Conservation (phyloP, 2,329 filamentous ascomycete species). For the Diaporthe velutina region DNA sequence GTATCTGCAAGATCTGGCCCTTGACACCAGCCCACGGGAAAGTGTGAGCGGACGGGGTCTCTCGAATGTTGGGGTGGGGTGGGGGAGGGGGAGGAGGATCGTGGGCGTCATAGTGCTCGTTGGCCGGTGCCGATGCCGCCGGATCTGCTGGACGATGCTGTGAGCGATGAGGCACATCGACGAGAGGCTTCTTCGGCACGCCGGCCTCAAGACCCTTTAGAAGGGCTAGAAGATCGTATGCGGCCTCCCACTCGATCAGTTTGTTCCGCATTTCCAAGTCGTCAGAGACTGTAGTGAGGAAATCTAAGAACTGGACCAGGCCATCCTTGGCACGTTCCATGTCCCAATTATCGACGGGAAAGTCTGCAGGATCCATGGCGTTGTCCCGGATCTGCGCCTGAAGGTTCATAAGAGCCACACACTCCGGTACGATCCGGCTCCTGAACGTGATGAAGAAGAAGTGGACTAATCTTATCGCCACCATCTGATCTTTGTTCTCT, state of each 20-base stretch:
- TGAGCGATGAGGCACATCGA: constrained; percentile 59
- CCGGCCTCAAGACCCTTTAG: constrained; percentile 89
- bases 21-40: constrained; percentile 84
- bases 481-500: constrained; percentile 66
- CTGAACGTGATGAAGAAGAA: constrained; percentile 95
- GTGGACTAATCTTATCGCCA: constrained; percentile 77
- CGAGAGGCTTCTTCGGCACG: constrained; percentile 84
- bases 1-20: constrained; percentile 90
- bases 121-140: constrained; percentile 50
- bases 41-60: constrained; percentile 62
- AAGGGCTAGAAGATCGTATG: constrained; percentile 88
- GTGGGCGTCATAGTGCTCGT: constrained; percentile 48
- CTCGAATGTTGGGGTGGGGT: constrained; percentile 68
- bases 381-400: constrained; percentile 90
- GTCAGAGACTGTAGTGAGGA: constrained; percentile 90
- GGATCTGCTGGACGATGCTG: constrained; percentile 45
- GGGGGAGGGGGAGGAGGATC: constrained; percentile 57
- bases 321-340: constrained; percentile 98
- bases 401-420: constrained; percentile 91
- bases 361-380: constrained; percentile 83
- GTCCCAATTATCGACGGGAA: constrained; percentile 95
- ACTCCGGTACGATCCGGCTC: constrained; percentile 92
- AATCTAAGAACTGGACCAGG: constrained; percentile 93
- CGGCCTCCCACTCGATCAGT: constrained; percentile 91
- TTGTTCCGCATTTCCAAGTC: constrained; percentile 85